Evolutionary conservation across 257 asterid genomes (phyloP), one percentile per base, ranked within the genome.

Genomic region (Fraxinus cuspidata): DNA sequence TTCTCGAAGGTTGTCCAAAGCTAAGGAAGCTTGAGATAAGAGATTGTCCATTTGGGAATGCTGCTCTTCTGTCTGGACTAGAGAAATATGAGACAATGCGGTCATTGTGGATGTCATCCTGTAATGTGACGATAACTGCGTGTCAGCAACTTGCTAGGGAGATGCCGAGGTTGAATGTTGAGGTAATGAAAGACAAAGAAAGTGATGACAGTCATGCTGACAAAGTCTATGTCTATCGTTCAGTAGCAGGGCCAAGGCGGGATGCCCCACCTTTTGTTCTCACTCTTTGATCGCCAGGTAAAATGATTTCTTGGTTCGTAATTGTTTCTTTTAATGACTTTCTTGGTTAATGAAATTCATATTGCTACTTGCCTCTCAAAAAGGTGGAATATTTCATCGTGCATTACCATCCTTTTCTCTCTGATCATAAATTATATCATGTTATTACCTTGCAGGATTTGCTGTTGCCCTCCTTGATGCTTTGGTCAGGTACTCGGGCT

Each of bases 21-120:
- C 86, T 93, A 79, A 87, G 97, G 83, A 93, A 91, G 88, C 94
- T 93, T 11, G 98, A 93, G 88, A 93, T 93, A 63, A 78, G 98
- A 78, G 98, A 93, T 75, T 87, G 96, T 67, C 98, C 96, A 1
- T 93, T 87, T 23, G 98, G 98, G 8, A 83, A 93, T 32, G 86
- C 85, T 16, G 97, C 97, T 42, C 82, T 93, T 37, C 80, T 93
- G 27, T 85, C 90, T 29, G 96, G 97, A 4, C 37, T 79, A 28
- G 91, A 79, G 76, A 93, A 90, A 75, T 93, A 93, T 29, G 97
- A 87, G 80, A 83, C 72, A 81, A 93, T 93, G 96, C 74, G 97
- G 75, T 93, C 96, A 0, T 81, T 93, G 29, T 93, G 98, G 98
- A 93, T 93, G 92, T 93, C 98, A 18, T 74, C 89, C n/a, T 93